phyloP scores from a whole-genome alignment of 371 early-diverging fungal genomes.

The Catenaria anguillulae region DNA sequence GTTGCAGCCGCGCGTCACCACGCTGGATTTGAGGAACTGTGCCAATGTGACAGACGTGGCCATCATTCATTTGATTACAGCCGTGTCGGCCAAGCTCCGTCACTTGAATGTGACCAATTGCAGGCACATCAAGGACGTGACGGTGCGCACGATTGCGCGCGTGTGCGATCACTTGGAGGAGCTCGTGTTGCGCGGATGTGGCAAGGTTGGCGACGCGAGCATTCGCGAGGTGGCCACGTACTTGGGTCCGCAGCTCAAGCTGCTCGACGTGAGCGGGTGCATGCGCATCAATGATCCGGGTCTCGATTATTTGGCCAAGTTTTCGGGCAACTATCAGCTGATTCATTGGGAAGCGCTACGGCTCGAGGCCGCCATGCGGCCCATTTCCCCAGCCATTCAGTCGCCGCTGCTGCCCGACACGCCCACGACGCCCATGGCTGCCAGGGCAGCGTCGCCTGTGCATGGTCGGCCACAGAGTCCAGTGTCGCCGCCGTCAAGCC shows the following conservation, averaged over 20 bases:
- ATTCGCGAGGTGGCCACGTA: not conserved
- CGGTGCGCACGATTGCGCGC: not conserved
- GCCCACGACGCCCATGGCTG: not conserved
- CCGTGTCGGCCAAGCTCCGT: not conserved
- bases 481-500: not conserved
- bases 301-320: not conserved
- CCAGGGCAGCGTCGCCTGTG: not conserved
- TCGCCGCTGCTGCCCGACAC: too few species aligned
- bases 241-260: not conserved
- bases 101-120: not conserved
- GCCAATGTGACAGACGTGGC: constrained; percentile 2
- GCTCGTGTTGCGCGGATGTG: not conserved
- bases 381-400: not conserved
- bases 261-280: constrained; percentile 1
- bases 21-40: constrained; percentile 3
- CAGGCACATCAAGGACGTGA: constrained; percentile 3
- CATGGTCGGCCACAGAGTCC: too few species aligned
- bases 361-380: not conserved
- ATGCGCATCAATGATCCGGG: constrained; percentile 4
- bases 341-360: not conserved
- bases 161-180: not conserved
- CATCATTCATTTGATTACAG: not conserved
- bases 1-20: not conserved
- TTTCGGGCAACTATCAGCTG: not conserved
- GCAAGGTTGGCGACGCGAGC: not conserved